These are phyloP conservation scores for Cardamine chenopodiifolia DNA, from an alignment of 345 rosid species.

Conservation along the genomic window DNA sequence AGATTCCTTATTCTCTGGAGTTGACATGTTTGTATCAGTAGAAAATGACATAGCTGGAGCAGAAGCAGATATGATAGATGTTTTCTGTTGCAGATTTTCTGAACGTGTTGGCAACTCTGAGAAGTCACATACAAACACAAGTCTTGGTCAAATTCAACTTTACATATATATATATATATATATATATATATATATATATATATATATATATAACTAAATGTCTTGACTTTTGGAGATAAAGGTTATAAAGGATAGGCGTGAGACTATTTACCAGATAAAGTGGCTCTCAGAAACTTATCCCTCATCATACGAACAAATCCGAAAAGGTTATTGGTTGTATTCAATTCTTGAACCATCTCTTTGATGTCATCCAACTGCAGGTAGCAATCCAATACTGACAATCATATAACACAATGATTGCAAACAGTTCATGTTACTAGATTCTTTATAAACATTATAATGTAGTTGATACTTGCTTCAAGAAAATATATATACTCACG, in stretches of 20 bases:
- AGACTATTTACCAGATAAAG: slow-evolving; percentile 51
- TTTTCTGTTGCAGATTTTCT: slow-evolving; percentile 53
- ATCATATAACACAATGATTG: slow-evolving; percentile 32
- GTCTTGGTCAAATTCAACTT: slow-evolving; percentile 24
- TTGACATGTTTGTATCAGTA: slow-evolving; percentile 58
- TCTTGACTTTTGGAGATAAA: slow-evolving; percentile 1
- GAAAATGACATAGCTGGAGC: slow-evolving; percentile 68
- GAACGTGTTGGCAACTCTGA: slow-evolving; percentile 55
- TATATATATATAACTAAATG: neutral
- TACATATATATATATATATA: too few species aligned
- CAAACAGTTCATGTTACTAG: slow-evolving; percentile 16
- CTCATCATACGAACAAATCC: slow-evolving; percentile 84
- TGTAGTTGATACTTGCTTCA: slow-evolving; percentile 5
- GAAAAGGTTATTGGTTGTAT: slow-evolving; percentile 79
- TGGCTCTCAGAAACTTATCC: slow-evolving; percentile 70
- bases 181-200: too few species aligned
- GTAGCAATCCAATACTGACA: slow-evolving; percentile 79
- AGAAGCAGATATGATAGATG: slow-evolving; percentile 55
- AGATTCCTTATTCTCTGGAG: slow-evolving; percentile 48
- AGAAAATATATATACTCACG: slow-evolving; percentile 51
- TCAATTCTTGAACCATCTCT: slow-evolving; percentile 73
- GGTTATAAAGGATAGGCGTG: neutral
- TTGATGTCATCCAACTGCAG: slow-evolving; percentile 57
- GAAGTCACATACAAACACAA: slow-evolving; percentile 11
- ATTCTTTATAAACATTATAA: slow-evolving; percentile 2